These are phyloP conservation scores for Sporobolomyces phaffii DNA, from an alignment of 768 basidiomycete species.

Conservation along the genomic window DNA sequence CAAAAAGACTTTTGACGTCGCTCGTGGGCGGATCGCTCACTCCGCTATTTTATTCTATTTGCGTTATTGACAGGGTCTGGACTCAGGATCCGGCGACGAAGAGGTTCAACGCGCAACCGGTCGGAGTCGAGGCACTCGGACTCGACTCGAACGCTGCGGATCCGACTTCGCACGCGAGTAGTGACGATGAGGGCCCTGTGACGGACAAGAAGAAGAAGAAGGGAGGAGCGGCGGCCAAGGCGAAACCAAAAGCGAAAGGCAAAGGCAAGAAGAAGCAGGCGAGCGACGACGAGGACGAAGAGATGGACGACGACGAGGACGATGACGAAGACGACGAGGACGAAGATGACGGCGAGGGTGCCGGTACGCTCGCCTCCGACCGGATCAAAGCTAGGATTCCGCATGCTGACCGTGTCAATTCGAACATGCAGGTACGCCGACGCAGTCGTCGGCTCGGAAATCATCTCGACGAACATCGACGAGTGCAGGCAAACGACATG, in stretches of 20 bases:
- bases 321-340: slow-evolving; percentile 28
- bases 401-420: too few species aligned
- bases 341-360: slow-evolving; percentile 29
- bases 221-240: neutral
- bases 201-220: neutral
- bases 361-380: neutral
- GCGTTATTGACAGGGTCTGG: slow-evolving; percentile 21
- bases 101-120: slow-evolving; percentile 57
- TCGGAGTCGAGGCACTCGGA: slow-evolving; percentile 52
- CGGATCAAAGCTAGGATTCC: too few species aligned
- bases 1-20: too few species aligned
- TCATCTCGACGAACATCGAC: neutral
- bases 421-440: neutral
- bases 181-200: neutral
- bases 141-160: neutral
- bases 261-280: slow-evolving; percentile 31
- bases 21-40: too few species aligned
- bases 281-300: slow-evolving; percentile 42
- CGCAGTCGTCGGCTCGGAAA: neutral
- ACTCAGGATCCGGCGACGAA: neutral
- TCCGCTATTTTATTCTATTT: too few species aligned
- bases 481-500: neutral
- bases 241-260: neutral
- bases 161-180: neutral
- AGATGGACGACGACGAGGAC: slow-evolving; percentile 13